Evolutionary conservation across 805 yeast species (phyloP).

Genomic region (Priceomyces castillae): DNA sequence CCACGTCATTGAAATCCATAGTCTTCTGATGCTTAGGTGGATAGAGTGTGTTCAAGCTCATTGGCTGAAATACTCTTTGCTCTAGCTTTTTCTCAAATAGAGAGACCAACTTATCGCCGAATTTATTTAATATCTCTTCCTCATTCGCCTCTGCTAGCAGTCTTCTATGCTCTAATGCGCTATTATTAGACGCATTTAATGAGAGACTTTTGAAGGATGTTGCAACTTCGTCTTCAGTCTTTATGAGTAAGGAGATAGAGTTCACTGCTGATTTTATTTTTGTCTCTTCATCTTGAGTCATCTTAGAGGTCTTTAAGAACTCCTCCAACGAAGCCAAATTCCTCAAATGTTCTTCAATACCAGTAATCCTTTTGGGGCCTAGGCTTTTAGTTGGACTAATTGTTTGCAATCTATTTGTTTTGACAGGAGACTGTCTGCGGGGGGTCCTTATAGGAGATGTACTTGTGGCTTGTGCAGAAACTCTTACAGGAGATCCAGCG

Average conservation of each 20-base stretch:
- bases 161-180: too few relatives aligned
- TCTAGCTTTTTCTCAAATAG: constrained; percentile 26
- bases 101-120: constrained; percentile 36
- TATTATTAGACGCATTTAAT: too few relatives aligned
- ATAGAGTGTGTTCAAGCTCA: constrained; percentile 2
- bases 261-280: neutral
- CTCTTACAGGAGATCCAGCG: neutral
- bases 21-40: neutral
- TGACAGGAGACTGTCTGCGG: neutral
- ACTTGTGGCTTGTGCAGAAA: neutral
- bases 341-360: neutral
- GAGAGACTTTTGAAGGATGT: neutral
- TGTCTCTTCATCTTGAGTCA: neutral
- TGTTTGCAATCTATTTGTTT: neutral
- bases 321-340: constrained; percentile 1
- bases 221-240: neutral
- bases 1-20: constrained; percentile 2
- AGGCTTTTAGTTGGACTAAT: neutral
- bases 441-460: constrained; percentile 3
- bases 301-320: neutral
- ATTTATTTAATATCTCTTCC: constrained; percentile 31
- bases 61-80: constrained; percentile 6
- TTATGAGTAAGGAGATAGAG: neutral
- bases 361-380: neutral
- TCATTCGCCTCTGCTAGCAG: constrained; percentile 5